Conservation (phyloP, 495 filamentous ascomycete species). For the Staphylotrichum tortipilum region DNA sequence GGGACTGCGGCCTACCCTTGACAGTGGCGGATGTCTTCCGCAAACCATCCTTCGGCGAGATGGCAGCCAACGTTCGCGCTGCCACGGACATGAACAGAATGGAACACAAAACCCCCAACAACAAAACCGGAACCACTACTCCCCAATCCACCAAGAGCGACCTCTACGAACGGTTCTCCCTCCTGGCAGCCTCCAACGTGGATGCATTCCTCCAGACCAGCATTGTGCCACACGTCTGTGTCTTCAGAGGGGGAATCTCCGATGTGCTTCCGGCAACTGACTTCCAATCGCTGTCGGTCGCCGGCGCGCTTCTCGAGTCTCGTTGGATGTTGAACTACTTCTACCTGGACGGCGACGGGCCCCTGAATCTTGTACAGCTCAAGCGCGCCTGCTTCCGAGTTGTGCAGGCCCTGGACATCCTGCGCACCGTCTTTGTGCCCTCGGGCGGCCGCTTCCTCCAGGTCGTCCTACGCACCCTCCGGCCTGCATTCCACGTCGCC, state of each 20-base stretch:
- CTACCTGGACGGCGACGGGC: conserved; percentile 43
- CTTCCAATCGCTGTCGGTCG: conserved; percentile 52
- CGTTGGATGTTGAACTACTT: conserved; percentile 44
- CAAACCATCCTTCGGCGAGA: conserved; percentile 11
- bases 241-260: conserved; percentile 41
- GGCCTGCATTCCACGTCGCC: conserved; percentile 41
- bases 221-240: conserved; percentile 47
- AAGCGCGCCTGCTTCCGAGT: conserved; percentile 29
- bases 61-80: conserved; percentile 2
- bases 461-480: conserved; percentile 49
- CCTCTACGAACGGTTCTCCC: conserved; percentile 38
- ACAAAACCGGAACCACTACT: neutral
- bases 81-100: neutral
- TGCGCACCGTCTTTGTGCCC: conserved; percentile 55
- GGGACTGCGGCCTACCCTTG: conserved; percentile 38
- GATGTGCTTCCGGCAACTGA: conserved; percentile 53
- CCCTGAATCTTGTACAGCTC: conserved; percentile 39
- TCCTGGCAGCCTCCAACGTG: conserved; percentile 37
- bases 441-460: conserved; percentile 48
- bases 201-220: conserved; percentile 43
- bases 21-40: conserved; percentile 43
- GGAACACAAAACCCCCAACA: neutral
- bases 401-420: conserved; percentile 48
- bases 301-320: conserved; percentile 46
- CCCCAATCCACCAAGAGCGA: conserved; percentile 9